A percentile compares a stretch with the other conserved stretches of the same genome.
phyloP scores from a whole-genome alignment of 352 stramenopile species.

The Globisporangium nodosum region DNA sequence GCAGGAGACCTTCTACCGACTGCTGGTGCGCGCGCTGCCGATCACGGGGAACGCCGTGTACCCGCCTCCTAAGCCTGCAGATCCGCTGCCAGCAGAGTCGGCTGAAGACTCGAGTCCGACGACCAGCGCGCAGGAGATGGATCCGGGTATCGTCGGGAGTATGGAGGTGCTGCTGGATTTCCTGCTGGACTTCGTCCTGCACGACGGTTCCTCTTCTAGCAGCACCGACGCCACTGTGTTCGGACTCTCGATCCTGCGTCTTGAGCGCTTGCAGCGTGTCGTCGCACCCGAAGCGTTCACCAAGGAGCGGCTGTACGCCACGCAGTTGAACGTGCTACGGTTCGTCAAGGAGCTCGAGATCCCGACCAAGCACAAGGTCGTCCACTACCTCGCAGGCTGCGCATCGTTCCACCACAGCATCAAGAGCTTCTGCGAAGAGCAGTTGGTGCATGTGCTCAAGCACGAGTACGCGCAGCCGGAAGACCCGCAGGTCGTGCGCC shows the following conservation, averaged over 20 bases:
- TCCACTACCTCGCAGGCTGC: constrained; percentile 49
- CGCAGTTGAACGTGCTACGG: constrained; percentile 50
- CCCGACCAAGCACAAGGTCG: constrained; percentile 27
- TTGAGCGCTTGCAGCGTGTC: constrained; percentile 43
- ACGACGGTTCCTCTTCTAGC: constrained; percentile 22
- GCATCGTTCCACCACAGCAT: constrained; percentile 63
- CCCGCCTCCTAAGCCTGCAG: background rate
- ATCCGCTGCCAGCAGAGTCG: background rate
- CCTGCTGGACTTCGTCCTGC: constrained; percentile 61
- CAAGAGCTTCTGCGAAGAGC: constrained; percentile 65
- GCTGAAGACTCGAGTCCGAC: background rate
- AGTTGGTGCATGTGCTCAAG: constrained; percentile 53
- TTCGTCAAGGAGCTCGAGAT: constrained; percentile 55
- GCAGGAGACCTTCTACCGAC: constrained; percentile 60
- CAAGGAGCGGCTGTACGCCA: constrained; percentile 48
- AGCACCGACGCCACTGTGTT: constrained; percentile 16
- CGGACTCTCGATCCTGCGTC: constrained; percentile 36
- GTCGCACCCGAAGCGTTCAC: constrained; percentile 33
- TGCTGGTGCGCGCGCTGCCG: constrained; percentile 50
- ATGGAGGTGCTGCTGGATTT: constrained; percentile 61
- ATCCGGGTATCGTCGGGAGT: constrained; percentile 16
- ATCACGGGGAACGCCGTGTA: constrained; percentile 22
- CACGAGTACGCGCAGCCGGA: constrained; percentile 51
- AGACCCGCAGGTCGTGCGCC: constrained; percentile 23
- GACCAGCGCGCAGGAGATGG: background rate